Conservation (phyloP, 2,329 filamentous ascomycete genomes). For the Fusarium torulosum region DNA sequence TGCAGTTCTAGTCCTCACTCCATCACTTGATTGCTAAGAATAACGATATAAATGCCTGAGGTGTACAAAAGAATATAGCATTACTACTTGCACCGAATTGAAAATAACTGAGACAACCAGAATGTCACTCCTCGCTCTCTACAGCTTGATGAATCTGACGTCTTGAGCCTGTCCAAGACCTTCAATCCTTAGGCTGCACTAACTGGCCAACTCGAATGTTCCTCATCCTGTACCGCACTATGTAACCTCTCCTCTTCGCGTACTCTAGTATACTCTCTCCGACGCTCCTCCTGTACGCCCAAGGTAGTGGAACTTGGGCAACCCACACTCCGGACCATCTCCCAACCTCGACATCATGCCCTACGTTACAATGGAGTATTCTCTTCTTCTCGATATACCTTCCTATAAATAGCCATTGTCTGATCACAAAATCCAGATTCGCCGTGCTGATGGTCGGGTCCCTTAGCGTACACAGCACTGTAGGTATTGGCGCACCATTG, state of each 20-base stretch:
- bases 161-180: too few species aligned
- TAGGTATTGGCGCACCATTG: neutral
- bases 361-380: fast-evolving
- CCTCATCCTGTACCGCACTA: fast-evolving
- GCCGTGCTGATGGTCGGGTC: fast-evolving
- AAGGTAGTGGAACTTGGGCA: neutral
- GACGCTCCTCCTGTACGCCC: fast-evolving
- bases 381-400: fast-evolving
- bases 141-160: too few species aligned
- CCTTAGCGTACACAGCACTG: neutral
- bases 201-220: neutral
- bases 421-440: neutral
- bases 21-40: too few species aligned
- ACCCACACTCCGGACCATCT: neutral
- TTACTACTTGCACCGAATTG: too few species aligned
- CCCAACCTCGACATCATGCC: fast-evolving
- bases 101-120: too few species aligned
- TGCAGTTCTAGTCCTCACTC: too few species aligned
- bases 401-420: neutral
- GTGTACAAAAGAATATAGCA: too few species aligned
- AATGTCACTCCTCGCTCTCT: too few species aligned
- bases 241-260: neutral
- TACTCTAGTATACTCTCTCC: neutral
- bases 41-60: too few species aligned
- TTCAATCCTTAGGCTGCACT: neutral